phyloP scores from a whole-genome alignment of 495 filamentous ascomycete genomes.

The Tuber calosporum region DNA sequence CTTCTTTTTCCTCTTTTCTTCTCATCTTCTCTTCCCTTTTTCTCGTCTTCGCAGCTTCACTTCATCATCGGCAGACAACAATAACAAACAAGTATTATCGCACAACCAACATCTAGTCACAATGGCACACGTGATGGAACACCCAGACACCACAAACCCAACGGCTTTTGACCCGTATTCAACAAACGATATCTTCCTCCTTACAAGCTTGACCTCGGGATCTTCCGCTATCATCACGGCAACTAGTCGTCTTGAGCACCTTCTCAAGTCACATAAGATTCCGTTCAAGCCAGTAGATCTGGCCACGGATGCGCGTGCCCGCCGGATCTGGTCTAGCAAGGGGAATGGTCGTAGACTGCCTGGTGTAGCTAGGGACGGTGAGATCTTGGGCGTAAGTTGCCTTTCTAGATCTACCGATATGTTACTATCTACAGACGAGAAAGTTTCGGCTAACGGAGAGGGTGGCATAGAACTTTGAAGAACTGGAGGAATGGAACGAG shows the following conservation, averaged over 20 bases:
- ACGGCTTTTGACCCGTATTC: constrained; percentile 31
- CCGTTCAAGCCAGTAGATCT: constrained; percentile 88
- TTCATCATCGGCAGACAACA: background rate
- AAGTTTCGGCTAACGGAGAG: background rate
- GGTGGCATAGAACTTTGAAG: constrained; percentile 68
- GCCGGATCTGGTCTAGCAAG: constrained; percentile 81
- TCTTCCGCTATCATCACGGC: constrained; percentile 69
- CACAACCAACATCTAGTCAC: constrained; percentile 1
- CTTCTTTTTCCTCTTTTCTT: constrained; percentile 10
- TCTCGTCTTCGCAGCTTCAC: background rate
- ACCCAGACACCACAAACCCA: constrained; percentile 35
- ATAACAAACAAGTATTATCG: constrained; percentile 2
- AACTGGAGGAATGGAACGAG: constrained; percentile 98
- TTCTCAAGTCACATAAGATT: constrained; percentile 89
- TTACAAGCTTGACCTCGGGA: constrained; percentile 41
- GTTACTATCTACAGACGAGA: background rate
- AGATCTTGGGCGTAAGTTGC: constrained; percentile 71
- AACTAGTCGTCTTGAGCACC: constrained; percentile 88
- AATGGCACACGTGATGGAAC: constrained; percentile 21
- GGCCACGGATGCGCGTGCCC: constrained; percentile 83
- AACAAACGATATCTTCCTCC: constrained; percentile 36
- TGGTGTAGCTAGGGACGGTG: constrained; percentile 77
- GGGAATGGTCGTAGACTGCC: constrained; percentile 74
- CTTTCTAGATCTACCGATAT: constrained; percentile 2
- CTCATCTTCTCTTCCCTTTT: background rate